These are phyloP conservation scores for Fusarium duplospermum DNA, from an alignment of 2,329 filamentous ascomycete genomes.

Conservation along the genomic window DNA sequence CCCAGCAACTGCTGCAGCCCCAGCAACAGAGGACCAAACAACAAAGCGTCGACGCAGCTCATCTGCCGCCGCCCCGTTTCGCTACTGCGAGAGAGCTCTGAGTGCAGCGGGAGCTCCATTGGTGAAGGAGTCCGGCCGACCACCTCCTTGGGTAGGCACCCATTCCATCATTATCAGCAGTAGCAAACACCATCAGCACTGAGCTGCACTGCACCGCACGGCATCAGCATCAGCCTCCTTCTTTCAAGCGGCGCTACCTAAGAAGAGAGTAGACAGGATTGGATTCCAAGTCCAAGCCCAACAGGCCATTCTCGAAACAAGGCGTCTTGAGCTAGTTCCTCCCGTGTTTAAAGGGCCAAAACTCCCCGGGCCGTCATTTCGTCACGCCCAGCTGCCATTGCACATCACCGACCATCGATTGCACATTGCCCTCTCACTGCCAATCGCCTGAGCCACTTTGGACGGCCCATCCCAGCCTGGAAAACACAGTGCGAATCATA, in stretches of 20 bases:
- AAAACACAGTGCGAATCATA: conserved; percentile 39
- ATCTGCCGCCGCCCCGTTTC: not conserved
- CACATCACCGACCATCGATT: not conserved
- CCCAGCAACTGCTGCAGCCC: conserved; percentile 36
- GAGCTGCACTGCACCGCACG: not conserved
- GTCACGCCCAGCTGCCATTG: conserved; percentile 24
- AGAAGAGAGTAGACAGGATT: not conserved
- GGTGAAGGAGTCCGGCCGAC: not conserved
- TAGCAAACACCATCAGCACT: conserved; percentile 3
- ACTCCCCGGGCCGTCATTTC: conserved; percentile 4
- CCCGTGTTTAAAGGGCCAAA: not conserved
- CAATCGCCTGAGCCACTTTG: not conserved
- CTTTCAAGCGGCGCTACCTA: not conserved
- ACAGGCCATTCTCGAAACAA: conserved; percentile 1
- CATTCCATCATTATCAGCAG: not conserved
- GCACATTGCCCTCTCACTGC: not conserved
- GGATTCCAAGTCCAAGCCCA: not conserved
- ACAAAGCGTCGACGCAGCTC: conserved; percentile 21
- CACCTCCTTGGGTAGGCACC: not conserved
- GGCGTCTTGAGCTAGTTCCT: not conserved
- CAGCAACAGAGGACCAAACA: conserved; percentile 35
- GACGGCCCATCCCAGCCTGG: conserved; percentile 1
- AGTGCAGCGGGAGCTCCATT: not conserved
- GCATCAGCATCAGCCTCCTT: conserved; percentile 1
- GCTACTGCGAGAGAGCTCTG: not conserved